Percentiles rank a stretch among this genome's conserved stretches.
Conservation (phyloP, 2,329 filamentous ascomycete genomes). For the Colletotrichum sidae region DNA sequence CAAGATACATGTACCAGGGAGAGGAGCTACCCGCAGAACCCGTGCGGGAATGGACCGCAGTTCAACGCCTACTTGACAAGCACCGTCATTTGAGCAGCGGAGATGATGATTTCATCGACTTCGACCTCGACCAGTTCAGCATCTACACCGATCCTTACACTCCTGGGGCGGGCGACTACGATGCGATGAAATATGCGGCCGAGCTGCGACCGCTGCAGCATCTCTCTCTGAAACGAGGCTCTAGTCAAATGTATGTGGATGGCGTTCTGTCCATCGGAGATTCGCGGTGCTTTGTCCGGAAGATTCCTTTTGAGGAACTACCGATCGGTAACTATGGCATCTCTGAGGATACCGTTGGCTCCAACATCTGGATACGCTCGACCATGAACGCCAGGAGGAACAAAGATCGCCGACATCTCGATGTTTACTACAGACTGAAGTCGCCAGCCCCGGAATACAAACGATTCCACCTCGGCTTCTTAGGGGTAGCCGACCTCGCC, state of each 20-base stretch:
- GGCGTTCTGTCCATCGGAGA: constrained; percentile 65
- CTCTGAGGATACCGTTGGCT: constrained; percentile 57
- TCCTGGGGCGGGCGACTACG: constrained; percentile 38
- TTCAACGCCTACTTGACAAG: constrained; percentile 45
- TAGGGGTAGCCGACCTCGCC: constrained; percentile 77
- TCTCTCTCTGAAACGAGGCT: constrained; percentile 52
- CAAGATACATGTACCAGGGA: constrained; percentile 38
- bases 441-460: constrained; percentile 69
- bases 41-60: constrained; percentile 45
- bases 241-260: constrained; percentile 65
- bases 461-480: constrained; percentile 71
- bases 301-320: constrained; percentile 66
- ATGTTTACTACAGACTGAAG: constrained; percentile 73
- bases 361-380: constrained; percentile 75
- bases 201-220: constrained; percentile 69
- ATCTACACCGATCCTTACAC: constrained; percentile 60
- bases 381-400: constrained; percentile 45
- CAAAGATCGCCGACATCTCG: constrained; percentile 38
- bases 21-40: constrained; percentile 41
- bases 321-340: constrained; percentile 75
- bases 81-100: constrained; percentile 34
- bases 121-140: constrained; percentile 68
- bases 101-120: constrained; percentile 53
- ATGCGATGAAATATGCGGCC: constrained; percentile 39
- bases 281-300: constrained; percentile 61